Percentiles rank a stretch among this genome's conserved stretches.
Evolutionary conservation across 148 eudicot species (phyloP).

Genomic region (Drosera capensis): DNA sequence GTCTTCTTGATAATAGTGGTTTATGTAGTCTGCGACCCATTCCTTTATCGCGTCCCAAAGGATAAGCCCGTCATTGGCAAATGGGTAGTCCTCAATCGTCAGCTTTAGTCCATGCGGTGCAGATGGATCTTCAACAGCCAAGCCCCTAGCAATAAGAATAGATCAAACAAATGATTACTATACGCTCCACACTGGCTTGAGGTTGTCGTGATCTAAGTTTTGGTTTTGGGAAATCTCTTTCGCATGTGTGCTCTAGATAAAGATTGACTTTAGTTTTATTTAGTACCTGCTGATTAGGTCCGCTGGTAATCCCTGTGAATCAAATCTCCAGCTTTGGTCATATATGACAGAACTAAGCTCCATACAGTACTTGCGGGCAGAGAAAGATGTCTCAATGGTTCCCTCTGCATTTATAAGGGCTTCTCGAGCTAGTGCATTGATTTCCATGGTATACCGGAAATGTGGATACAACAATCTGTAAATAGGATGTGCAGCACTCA

Average conservation of each 20-base stretch:
- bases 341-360: constrained; percentile 61
- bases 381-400: constrained; percentile 45
- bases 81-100: constrained; percentile 49
- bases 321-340: constrained; percentile 60
- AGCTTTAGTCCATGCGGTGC: constrained; percentile 46
- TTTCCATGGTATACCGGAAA: constrained; percentile 87
- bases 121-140: constrained; percentile 41
- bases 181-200: neutral
- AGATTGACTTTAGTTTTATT: neutral
- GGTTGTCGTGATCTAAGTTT: neutral
- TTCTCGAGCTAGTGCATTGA: constrained; percentile 68
- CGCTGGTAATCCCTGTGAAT: constrained; percentile 50
- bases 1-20: constrained; percentile 23
- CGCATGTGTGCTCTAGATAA: neutral
- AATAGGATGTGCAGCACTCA: constrained; percentile 78
- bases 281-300: constrained; percentile 58
- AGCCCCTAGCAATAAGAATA: constrained; percentile 19
- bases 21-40: constrained; percentile 47
- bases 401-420: constrained; percentile 57
- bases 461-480: constrained; percentile 56
- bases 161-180: neutral
- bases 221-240: neutral
- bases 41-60: constrained; percentile 38
- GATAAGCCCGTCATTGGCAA: constrained; percentile 44
- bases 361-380: constrained; percentile 40